Evolutionary conservation across 108 stramenopile species (phyloP).

Genomic region (Nitzschia sp.): DNA sequence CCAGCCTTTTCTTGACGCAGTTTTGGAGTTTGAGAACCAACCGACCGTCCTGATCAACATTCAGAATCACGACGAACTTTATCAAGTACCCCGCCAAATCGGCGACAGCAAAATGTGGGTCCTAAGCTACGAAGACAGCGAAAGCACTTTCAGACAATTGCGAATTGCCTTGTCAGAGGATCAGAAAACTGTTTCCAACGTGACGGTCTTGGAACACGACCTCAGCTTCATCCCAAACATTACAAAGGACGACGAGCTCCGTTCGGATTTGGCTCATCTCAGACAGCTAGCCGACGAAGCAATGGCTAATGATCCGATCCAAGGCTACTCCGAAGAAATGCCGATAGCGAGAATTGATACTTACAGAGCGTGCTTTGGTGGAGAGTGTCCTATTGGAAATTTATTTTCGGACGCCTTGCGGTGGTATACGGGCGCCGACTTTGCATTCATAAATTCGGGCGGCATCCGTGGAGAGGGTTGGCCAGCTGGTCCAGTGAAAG

Average conservation of each 20-base stretch:
- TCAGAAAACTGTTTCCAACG: background rate
- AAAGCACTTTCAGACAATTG: background rate
- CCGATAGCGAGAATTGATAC: slow-evolving; percentile 31
- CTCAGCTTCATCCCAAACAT: slow-evolving; percentile 26
- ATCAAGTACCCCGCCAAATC: background rate
- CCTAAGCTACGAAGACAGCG: slow-evolving; percentile 7
- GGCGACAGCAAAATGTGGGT: background rate
- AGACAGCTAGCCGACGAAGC: slow-evolving; percentile 41
- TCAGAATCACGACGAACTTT: background rate
- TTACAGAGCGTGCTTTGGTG: slow-evolving; percentile 43
- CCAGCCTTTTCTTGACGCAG: background rate
- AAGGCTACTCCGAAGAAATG: slow-evolving; percentile 39
- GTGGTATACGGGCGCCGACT: slow-evolving; percentile 46
- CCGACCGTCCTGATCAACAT: slow-evolving; percentile 1
- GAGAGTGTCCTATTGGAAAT: slow-evolving; percentile 55
- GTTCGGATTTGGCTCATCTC: slow-evolving; percentile 18
- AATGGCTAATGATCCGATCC: slow-evolving; percentile 40
- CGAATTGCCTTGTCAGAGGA: background rate
- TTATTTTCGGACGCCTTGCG: slow-evolving; percentile 54
- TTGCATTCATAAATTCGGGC: slow-evolving; percentile 42
- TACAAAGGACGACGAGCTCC: slow-evolving; percentile 43
- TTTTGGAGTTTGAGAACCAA: slow-evolving; percentile 1
- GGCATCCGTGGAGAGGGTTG: slow-evolving; percentile 54
- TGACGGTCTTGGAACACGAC: slow-evolving; percentile 12
- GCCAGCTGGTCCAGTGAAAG: slow-evolving; percentile 44